Evolutionary conservation across 2,329 filamentous ascomycete species (phyloP), one percentile per base, ranked within the genome.

Genomic region (Talaromyces piceae): DNA sequence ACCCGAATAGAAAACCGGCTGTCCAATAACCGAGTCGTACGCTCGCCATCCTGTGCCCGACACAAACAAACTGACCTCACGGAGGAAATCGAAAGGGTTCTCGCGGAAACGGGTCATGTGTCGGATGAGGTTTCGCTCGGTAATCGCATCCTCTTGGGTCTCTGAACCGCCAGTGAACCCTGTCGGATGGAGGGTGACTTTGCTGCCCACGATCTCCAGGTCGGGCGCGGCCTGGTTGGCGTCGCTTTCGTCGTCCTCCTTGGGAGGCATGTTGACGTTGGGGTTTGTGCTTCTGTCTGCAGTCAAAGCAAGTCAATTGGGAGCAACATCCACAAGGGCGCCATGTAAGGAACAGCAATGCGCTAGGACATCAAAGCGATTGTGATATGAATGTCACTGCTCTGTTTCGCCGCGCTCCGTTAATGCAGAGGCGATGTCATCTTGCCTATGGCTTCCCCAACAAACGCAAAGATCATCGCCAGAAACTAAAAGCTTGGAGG

Each of bases 1-100:
- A 23, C 93, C 93, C 0, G 84, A 73, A 68, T 96, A 98, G 73
- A 91, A 97, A 57, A 96, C 85, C 8, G 90, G 89, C 67, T 95
- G 91, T 20, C 93, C 93, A 60, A 97, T 85, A 56, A 91, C 80
- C 56, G 86, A 76, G 64, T 97, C 89, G 73, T 98, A 98, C 54
- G 88, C 88, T 55, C 93, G 87, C 93, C 93, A 98, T 66, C 91
- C 91, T 47, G 87, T 86, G 50, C 93, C 93, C 11, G 89, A 91
- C 57, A 97, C 87, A 70, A 97, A 91, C 28, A 95, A 78, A 44
- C 88, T 93, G 28, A 98, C 86, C 74, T 98, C 93, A 59, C 90
- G 88, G 26, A 97, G 81, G 67, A 97, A 97, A 57, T 90, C 78
- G 57, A 86, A 73, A 1, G 83, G 83, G 50, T 80, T 78, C 51